phyloP scores from a whole-genome alignment of 441 rosid genomes.

The Arabidopsis lyrata region DNA sequence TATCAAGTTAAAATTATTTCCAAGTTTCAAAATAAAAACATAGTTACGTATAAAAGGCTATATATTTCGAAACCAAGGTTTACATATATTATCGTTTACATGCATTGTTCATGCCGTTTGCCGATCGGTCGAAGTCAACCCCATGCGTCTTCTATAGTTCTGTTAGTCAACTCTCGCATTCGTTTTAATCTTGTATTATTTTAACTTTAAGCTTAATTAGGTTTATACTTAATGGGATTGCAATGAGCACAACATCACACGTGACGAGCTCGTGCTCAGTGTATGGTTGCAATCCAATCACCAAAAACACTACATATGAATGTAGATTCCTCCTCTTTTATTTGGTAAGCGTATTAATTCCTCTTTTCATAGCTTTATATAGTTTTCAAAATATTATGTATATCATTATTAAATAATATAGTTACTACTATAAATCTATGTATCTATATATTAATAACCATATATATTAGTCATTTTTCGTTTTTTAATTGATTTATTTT shows the following conservation, averaged over 20 bases:
- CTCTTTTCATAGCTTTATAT: slow-evolving; percentile 1
- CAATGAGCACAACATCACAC: slow-evolving; percentile 30
- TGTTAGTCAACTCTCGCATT: slow-evolving; percentile 17
- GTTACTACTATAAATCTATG: background rate
- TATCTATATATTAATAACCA: background rate
- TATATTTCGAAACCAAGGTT: background rate
- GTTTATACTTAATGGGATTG: background rate
- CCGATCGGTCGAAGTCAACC: slow-evolving; percentile 26
- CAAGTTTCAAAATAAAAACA: background rate
- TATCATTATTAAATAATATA: background rate
- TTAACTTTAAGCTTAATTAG: background rate
- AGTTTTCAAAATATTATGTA: background rate
- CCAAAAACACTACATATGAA: background rate
- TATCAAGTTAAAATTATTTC: background rate
- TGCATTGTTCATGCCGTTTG: slow-evolving; percentile 30
- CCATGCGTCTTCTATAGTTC: slow-evolving; percentile 27
- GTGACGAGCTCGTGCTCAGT: slow-evolving; percentile 24
- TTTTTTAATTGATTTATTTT: background rate
- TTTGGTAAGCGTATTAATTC: background rate
- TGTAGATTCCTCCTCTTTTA: too few relatives aligned
- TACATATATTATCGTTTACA: background rate
- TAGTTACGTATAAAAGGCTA: background rate
- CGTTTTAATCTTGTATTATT: slow-evolving; percentile 19
- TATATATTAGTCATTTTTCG: background rate
- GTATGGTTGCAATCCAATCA: slow-evolving; percentile 31